A percentile compares a stretch with the other conserved stretches of the same genome.
phyloP scores from a whole-genome alignment of 805 yeast species.

The Komagataella phaffii region DNA sequence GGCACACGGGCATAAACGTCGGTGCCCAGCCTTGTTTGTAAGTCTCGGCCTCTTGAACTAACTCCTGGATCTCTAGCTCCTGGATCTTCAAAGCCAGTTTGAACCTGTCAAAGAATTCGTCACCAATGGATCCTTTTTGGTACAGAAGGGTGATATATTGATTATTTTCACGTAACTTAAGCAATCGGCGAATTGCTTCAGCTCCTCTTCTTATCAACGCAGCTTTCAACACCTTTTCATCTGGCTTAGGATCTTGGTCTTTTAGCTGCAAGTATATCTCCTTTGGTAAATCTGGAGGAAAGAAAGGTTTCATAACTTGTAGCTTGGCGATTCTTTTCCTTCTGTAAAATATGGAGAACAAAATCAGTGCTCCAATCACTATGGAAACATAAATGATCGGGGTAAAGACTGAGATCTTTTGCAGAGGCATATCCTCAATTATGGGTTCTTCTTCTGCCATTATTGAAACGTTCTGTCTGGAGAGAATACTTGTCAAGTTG shows the following conservation, averaged over 20 bases:
- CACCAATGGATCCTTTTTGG: constrained; percentile 85
- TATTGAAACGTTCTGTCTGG: neutral
- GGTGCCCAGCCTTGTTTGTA: constrained; percentile 74
- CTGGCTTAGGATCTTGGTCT: constrained; percentile 44
- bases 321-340: constrained; percentile 33
- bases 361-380: constrained; percentile 47
- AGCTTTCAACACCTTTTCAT: constrained; percentile 65
- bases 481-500: neutral
- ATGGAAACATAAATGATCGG: constrained; percentile 69
- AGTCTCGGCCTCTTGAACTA: constrained; percentile 61
- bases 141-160: constrained; percentile 58
- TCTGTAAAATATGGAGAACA: constrained; percentile 62
- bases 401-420: constrained; percentile 44
- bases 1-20: constrained; percentile 61
- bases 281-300: constrained; percentile 52
- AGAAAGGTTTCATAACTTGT: constrained; percentile 56
- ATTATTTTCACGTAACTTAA: constrained; percentile 71
- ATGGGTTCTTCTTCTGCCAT: constrained; percentile 1
- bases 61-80: constrained; percentile 68
- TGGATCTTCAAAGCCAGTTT: constrained; percentile 65
- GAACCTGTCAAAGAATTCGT: constrained; percentile 71
- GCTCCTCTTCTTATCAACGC: constrained; percentile 63
- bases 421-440: constrained; percentile 15
- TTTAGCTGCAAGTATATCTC: constrained; percentile 51
- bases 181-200: constrained; percentile 73